Evolutionary conservation across 257 asterid species (phyloP).

Genomic region (Craterostigma plantagineum): DNA sequence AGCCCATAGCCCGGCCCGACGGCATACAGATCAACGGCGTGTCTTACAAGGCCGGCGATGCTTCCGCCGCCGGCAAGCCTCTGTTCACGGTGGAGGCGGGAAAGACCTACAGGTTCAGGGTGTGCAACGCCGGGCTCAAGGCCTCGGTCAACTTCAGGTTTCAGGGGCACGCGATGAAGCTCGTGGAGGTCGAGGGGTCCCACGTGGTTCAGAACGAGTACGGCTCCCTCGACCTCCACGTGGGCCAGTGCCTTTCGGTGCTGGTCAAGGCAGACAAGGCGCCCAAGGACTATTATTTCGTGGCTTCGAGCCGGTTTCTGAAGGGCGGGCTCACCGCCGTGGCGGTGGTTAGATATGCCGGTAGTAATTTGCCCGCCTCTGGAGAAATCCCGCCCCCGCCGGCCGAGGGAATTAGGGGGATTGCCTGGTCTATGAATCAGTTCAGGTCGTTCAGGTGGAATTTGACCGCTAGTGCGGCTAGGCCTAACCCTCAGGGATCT

Average conservation of each 20-base stretch:
- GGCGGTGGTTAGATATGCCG: conserved; percentile 18
- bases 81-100: conserved; percentile 26
- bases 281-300: conserved; percentile 33
- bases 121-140: conserved; percentile 36
- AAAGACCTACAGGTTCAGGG: conserved; percentile 34
- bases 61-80: conserved; percentile 16
- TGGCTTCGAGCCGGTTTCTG: conserved; percentile 26
- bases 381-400: conserved; percentile 28
- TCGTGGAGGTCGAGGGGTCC: conserved; percentile 41
- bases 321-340: conserved; percentile 19
- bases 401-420: conserved; percentile 20
- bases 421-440: conserved; percentile 38
- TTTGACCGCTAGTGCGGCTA: conserved; percentile 38
- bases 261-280: conserved; percentile 28
- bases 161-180: conserved; percentile 32
- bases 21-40: conserved; percentile 38
- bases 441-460: conserved; percentile 51
- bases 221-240: conserved; percentile 36
- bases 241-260: conserved; percentile 36
- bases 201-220: conserved; percentile 34
- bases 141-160: conserved; percentile 25
- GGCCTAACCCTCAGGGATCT: conserved; percentile 47
- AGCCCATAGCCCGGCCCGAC: conserved; percentile 26
- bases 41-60: conserved; percentile 25
- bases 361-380: conserved; percentile 20